Evolutionary conservation across 441 rosid species (phyloP).

Genomic region (Flueggea neowawraea): DNA sequence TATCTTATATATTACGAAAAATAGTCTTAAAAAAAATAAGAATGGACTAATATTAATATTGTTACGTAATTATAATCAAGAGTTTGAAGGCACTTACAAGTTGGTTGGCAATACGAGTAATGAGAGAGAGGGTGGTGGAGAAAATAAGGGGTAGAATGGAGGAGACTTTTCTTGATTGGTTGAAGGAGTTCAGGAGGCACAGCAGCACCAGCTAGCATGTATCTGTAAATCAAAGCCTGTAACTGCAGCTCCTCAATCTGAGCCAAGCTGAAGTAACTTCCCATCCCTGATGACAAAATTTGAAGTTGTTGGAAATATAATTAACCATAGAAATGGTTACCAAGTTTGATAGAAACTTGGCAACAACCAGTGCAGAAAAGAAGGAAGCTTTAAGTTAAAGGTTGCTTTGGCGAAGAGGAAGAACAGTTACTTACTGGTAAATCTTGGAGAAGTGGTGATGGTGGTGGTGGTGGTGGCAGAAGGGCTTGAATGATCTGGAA

Average conservation of each 20-base stretch:
- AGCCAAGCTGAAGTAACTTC: conserved; percentile 69
- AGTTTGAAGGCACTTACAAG: conserved; percentile 47
- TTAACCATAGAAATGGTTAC: neutral
- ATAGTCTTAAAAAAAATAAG: no score
- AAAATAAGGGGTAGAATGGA: conserved; percentile 51
- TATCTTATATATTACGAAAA: no score
- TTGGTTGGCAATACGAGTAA: conserved; percentile 53
- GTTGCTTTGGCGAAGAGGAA: conserved; percentile 4
- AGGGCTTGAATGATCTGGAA: conserved; percentile 35
- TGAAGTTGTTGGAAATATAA: no score
- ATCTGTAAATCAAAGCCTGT: conserved; percentile 90
- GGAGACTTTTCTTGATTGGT: conserved; percentile 75
- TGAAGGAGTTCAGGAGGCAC: conserved; percentile 83
- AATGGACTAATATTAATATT: no score
- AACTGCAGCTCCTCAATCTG: conserved; percentile 95
- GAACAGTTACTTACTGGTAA: conserved; percentile 39
- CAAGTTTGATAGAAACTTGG: no score
- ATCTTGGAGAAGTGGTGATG: conserved; percentile 7
- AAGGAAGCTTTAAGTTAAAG: neutral
- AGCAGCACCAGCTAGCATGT: conserved; percentile 76
- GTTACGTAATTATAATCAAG: no score
- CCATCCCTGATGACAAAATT: conserved; percentile 40
- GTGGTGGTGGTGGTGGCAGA: conserved; percentile 16
- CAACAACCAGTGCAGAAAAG: neutral
- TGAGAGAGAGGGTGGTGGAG: conserved; percentile 32